Base-by-base conservation (phyloP, 306 rosid species). In the Glycyrrhiza uralensis region DNA sequence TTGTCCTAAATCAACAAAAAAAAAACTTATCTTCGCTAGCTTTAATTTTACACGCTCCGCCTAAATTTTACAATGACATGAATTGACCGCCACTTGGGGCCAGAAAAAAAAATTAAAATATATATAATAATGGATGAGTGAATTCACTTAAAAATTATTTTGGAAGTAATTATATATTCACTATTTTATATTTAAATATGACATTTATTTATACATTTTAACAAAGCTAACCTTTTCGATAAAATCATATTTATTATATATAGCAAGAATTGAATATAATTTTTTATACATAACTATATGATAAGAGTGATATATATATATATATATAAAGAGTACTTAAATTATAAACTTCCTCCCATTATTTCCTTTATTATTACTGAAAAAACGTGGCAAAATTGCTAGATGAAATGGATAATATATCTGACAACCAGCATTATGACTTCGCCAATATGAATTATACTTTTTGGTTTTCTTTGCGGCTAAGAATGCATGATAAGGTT, bases 401-500 rank as follows among this genome's bases (percentile, higher is more conserved):
- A 41, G 7, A 14, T 56, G 67, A 65, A 79, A 38, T 28, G 49
- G 30, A 22, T 42, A 24, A 50, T 32, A 32, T 26, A 6, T 7
- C 4, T 50, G 12, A 11, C 15, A 66, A 30, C 9, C 66, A 42
- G 26, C 47, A 5, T 29, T 20, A 10, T 73, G 47, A 60, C 84
- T 68, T 80, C 4, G 64, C 32, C 69, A 60, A 30, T 59, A 45
- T 57, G 81, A 36, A 63, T 44, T 12, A n/a, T 0, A 52, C 63
- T 68, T 75, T 47, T 63, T 17, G 28, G 64, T 3, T 80, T 75
- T 38, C 78, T 75, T 75, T 75, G 45, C 2, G 1, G 74, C 78
- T 61, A 81, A 81, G 85, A 70, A 45, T 75, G 78, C 49, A 74
- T 54, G 19, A 80, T 66, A 26, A 24, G 38, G 12, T 55, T n/a